These are phyloP conservation scores for Takashimella koratensis DNA, from an alignment of 1,284 basidiomycete genomes.

Conservation along the genomic window DNA sequence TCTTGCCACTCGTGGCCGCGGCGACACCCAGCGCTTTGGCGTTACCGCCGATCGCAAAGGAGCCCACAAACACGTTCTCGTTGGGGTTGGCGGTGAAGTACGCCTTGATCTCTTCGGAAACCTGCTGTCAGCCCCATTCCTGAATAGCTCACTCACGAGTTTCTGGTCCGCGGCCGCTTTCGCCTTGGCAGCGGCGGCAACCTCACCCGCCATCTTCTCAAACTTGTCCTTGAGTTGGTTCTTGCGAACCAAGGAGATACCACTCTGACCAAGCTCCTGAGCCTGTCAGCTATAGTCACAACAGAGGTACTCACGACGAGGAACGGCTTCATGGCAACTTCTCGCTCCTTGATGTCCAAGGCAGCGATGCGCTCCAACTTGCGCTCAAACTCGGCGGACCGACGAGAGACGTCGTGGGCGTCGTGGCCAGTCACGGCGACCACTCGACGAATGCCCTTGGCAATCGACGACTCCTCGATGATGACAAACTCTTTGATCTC, in stretches of 20 bases:
- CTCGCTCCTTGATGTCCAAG: slow-evolving; percentile 74
- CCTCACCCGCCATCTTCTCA: slow-evolving; percentile 67
- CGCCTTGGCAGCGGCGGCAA: slow-evolving; percentile 83
- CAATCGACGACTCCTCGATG: slow-evolving; percentile 93
- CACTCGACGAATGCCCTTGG: slow-evolving; percentile 93
- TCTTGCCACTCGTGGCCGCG: slow-evolving; percentile 66
- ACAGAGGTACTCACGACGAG: slow-evolving; percentile 58
- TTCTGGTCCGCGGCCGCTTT: slow-evolving; percentile 74
- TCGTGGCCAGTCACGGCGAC: slow-evolving; percentile 93
- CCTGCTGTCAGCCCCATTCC: slow-evolving; percentile 51
- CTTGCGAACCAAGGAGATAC: slow-evolving; percentile 84
- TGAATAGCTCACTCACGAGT: slow-evolving; percentile 54
- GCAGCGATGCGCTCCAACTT: slow-evolving; percentile 65
- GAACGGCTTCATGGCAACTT: slow-evolving; percentile 76
- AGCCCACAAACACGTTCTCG: slow-evolving; percentile 64
- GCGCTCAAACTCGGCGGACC: slow-evolving; percentile 63
- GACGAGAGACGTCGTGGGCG: slow-evolving; percentile 72
- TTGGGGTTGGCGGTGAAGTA: slow-evolving; percentile 75
- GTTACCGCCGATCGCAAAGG: slow-evolving; percentile 68
- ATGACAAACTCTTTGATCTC: slow-evolving; percentile 96
- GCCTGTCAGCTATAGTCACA: neutral
- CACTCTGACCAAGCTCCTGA: slow-evolving; percentile 84
- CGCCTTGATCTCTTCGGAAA: slow-evolving; percentile 63
- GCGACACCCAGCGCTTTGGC: slow-evolving; percentile 59
- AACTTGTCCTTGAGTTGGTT: slow-evolving; percentile 74